Conservation (phyloP, 805 yeast species). For the Lipomyces spencermartinsiae region DNA sequence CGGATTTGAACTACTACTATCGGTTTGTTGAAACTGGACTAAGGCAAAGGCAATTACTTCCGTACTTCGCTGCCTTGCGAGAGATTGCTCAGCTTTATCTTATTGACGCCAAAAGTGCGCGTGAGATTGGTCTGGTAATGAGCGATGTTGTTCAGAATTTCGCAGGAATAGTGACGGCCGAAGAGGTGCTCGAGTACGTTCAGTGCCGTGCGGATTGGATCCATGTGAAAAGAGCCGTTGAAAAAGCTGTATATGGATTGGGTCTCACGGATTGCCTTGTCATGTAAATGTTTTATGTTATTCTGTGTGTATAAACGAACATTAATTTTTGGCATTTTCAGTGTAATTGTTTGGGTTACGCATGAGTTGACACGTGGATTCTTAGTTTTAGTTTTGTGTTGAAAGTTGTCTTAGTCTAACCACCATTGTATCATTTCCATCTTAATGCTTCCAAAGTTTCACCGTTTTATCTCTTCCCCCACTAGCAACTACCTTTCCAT, state of each 20-base stretch:
- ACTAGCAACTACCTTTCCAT: conserved; percentile 91
- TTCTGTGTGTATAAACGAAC: not conserved
- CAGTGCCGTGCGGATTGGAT: conserved; percentile 89
- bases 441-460: conserved; percentile 78
- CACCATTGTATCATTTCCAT: too few species aligned
- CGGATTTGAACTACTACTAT: conserved; percentile 81
- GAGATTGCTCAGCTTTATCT: conserved; percentile 84
- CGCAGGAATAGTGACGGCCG: conserved; percentile 88
- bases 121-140: conserved; percentile 80
- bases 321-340: conserved; percentile 1
- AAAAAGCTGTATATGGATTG: conserved; percentile 92
- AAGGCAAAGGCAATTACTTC: conserved; percentile 63
- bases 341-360: not conserved
- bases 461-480: conserved; percentile 97
- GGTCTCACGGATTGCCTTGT: conserved; percentile 68
- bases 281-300: conserved; percentile 13
- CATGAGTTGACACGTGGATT: not conserved
- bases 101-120: conserved; percentile 74
- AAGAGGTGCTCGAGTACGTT: conserved; percentile 92
- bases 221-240: conserved; percentile 75
- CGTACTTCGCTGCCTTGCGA: conserved; percentile 78
- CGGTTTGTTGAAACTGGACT: conserved; percentile 62
- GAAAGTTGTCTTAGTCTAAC: not conserved
- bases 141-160: conserved; percentile 78
- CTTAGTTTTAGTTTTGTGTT: too few species aligned